Evolutionary conservation across 2,329 filamentous ascomycete genomes (phyloP).

Genomic region (Plectosphaerella plurivora): DNA sequence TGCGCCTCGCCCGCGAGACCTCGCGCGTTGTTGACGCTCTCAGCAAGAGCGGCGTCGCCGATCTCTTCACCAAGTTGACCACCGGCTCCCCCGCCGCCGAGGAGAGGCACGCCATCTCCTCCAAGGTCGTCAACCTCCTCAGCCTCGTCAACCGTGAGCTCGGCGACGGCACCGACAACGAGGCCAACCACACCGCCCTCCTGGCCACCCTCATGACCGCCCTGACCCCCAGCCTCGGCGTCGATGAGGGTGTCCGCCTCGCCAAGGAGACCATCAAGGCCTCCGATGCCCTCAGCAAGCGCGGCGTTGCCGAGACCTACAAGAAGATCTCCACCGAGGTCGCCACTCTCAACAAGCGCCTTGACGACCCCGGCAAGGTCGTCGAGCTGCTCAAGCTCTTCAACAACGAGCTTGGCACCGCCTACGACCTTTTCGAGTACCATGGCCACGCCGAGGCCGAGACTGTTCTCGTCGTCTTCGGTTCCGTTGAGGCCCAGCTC

Average conservation of each 20-base stretch:
- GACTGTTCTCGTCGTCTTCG: conserved; percentile 85
- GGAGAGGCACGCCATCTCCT: conserved; percentile 68
- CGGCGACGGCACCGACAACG: conserved; percentile 85
- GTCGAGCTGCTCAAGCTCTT: conserved; percentile 66
- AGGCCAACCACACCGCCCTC: conserved; percentile 90
- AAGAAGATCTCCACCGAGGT: conserved; percentile 59
- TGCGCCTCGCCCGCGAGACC: conserved; percentile 77
- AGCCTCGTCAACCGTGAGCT: conserved; percentile 83
- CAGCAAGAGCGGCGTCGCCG: conserved; percentile 64
- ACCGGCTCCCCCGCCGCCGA: conserved; percentile 57
- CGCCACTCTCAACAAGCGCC: conserved; percentile 62
- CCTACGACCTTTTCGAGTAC: conserved; percentile 93
- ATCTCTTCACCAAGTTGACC: conserved; percentile 63
- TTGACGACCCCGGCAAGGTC: conserved; percentile 67
- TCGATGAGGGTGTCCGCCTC: conserved; percentile 82
- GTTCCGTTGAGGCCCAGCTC: conserved; percentile 84
- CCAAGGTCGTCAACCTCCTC: conserved; percentile 66
- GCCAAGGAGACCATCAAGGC: conserved; percentile 78
- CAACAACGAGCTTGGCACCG: conserved; percentile 89
- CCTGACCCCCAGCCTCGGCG: conserved; percentile 74
- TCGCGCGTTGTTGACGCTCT: conserved; percentile 79
- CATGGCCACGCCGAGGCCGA: conserved; percentile 76
- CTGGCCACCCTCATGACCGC: conserved; percentile 77
- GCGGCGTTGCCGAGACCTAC: conserved; percentile 65
- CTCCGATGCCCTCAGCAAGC: conserved; percentile 72